Evolutionary conservation across 306 rosid species (phyloP).

Genomic region (Fragaria vesca): DNA sequence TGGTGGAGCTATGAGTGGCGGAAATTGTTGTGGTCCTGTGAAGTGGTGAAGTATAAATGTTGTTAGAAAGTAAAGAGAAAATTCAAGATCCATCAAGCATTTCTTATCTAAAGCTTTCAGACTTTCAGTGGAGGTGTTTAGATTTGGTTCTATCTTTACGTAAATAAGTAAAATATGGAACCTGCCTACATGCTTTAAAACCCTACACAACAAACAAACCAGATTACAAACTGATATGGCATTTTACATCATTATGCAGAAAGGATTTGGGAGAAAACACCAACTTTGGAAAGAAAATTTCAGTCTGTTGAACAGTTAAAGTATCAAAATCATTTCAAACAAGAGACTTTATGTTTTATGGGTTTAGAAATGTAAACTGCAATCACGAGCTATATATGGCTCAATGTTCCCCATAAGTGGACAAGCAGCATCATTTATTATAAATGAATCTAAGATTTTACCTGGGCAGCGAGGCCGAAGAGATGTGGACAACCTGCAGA

Average conservation of each 20-base stretch:
- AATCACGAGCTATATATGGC: not conserved
- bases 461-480: constrained; percentile 99
- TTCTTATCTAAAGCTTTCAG: not conserved
- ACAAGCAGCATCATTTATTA: not conserved
- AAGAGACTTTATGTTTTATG: not conserved
- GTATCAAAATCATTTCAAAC: not conserved
- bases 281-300: not conserved
- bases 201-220: not conserved
- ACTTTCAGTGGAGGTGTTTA: not conserved
- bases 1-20: constrained; percentile 81
- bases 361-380: not conserved
- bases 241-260: not conserved
- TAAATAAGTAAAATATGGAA: not conserved
- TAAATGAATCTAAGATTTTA: constrained; percentile 25
- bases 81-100: not conserved
- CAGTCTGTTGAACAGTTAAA: not conserved
- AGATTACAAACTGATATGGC: not conserved
- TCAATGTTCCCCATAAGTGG: not conserved
- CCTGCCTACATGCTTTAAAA: constrained; percentile 15
- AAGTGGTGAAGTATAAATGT: constrained; percentile 9
- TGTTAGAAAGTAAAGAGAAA: not conserved
- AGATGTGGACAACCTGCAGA: constrained; percentile 65
- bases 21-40: constrained; percentile 77
- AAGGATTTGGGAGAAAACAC: not conserved
- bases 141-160: not conserved